phyloP scores from a whole-genome alignment of 441 rosid species.

The Erodium trifolium region DNA sequence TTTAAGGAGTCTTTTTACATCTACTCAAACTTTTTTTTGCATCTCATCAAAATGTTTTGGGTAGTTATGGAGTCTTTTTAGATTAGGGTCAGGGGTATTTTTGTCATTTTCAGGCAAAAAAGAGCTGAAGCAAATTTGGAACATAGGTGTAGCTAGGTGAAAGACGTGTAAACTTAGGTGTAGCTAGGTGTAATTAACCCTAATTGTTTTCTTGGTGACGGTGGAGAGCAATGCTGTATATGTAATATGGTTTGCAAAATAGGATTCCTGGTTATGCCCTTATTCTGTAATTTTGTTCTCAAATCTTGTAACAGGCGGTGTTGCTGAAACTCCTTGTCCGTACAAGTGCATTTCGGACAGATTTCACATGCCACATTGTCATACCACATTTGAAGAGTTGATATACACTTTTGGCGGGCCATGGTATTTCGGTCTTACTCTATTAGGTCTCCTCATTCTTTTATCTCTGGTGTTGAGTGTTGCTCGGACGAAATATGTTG shows the following conservation, averaged over 20 bases:
- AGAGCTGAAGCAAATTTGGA: too few relatives aligned
- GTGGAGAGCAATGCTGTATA: too few relatives aligned
- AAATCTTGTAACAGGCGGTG: constrained; percentile 53
- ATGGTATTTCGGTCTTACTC: constrained; percentile 70
- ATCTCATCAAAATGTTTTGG: too few relatives aligned
- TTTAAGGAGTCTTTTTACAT: too few relatives aligned
- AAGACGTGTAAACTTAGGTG: too few relatives aligned
- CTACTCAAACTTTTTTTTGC: too few relatives aligned
- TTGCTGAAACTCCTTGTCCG: constrained; percentile 19
- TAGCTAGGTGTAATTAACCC: too few relatives aligned
- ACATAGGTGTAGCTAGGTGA: too few relatives aligned
- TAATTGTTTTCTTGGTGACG: too few relatives aligned
- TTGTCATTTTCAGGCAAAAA: too few relatives aligned
- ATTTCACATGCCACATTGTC: constrained; percentile 65
- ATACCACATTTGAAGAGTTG: constrained; percentile 41
- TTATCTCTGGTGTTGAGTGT: constrained; percentile 83
- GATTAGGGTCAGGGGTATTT: too few relatives aligned
- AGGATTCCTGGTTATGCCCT: not conserved
- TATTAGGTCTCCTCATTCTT: constrained; percentile 62
- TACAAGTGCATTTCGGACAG: constrained; percentile 70
- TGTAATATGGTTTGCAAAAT: not conserved
- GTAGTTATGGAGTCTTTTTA: too few relatives aligned
- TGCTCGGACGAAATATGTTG: constrained; percentile 79
- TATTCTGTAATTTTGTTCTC: not conserved
- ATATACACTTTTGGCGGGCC: constrained; percentile 94